phyloP scores from a whole-genome alignment of 306 rosid species.

The Echinosophora koreensis region DNA sequence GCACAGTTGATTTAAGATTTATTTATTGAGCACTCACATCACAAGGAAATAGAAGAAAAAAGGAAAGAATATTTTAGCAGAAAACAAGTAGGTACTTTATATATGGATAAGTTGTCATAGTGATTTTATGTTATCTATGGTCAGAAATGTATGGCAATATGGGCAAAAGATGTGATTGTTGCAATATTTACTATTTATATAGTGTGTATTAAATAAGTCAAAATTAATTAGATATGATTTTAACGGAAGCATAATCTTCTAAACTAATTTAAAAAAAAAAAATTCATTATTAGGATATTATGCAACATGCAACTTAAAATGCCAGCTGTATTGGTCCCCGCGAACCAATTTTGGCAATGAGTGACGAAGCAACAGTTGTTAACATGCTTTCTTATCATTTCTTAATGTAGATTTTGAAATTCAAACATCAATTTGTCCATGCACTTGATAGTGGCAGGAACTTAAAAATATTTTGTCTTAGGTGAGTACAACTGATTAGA shows the following conservation, averaged over 20 bases:
- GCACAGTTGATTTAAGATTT: constrained; percentile 29
- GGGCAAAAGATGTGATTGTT: constrained; percentile 14
- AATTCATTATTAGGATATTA: neutral
- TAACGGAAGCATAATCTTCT: neutral
- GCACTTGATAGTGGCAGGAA: neutral
- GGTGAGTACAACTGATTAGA: neutral
- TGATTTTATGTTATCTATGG: neutral
- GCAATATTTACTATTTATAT: neutral
- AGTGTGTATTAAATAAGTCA: neutral
- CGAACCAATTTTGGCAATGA: neutral
- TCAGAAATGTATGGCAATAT: neutral
- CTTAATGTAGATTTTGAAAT: constrained; percentile 30
- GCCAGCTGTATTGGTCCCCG: constrained; percentile 40
- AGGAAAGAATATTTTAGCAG: neutral
- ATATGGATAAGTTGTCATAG: neutral
- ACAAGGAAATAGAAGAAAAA: neutral
- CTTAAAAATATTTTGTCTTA: neutral
- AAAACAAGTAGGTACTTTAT: neutral
- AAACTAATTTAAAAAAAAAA: neutral
- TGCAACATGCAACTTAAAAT: neutral
- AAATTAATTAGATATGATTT: neutral
- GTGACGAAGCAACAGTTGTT: neutral
- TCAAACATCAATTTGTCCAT: constrained; percentile 3
- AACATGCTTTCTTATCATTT: constrained; percentile 1
- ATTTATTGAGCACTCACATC: constrained; percentile 5